These are phyloP conservation scores for Camelina laxa DNA, from an alignment of 345 rosid species.

Conservation along the genomic window DNA sequence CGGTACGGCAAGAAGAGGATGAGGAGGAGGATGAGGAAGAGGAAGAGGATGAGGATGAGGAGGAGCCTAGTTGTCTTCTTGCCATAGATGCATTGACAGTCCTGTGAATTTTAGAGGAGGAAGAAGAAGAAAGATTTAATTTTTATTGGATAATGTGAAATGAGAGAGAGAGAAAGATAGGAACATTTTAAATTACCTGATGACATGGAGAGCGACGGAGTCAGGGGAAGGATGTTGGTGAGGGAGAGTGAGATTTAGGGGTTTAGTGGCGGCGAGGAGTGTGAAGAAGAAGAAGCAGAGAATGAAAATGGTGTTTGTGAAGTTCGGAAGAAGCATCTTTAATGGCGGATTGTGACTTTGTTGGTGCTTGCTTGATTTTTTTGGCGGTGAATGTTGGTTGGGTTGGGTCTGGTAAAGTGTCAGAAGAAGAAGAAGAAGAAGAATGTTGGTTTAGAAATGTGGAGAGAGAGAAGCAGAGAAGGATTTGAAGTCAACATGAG, in stretches of 20 bases:
- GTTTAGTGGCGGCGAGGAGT: slow-evolving; percentile 24
- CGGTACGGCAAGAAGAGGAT: slow-evolving; percentile 56
- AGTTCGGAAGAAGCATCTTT: slow-evolving; percentile 50
- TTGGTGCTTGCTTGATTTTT: background rate
- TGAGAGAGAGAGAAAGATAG: background rate
- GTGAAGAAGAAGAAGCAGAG: slow-evolving; percentile 38
- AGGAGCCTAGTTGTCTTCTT: slow-evolving; percentile 44
- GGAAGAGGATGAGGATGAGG: no score
- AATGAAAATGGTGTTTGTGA: slow-evolving; percentile 47
- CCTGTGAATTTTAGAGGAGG: slow-evolving; percentile 31
- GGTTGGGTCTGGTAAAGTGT: slow-evolving; percentile 6
- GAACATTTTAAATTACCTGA: slow-evolving; percentile 46
- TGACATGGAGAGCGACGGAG: slow-evolving; percentile 55
- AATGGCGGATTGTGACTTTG: slow-evolving; percentile 32
- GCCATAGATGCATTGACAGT: slow-evolving; percentile 46
- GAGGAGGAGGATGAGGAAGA: background rate
- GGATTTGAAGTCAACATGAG: slow-evolving; percentile 26
- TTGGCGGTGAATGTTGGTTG: slow-evolving; percentile 13
- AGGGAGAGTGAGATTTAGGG: slow-evolving; percentile 58
- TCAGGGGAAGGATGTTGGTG: slow-evolving; percentile 76
- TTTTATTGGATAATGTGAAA: slow-evolving; percentile 13
- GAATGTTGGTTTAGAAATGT: slow-evolving; percentile 41
- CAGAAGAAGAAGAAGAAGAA: slow-evolving; percentile 30
- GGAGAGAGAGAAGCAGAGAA: slow-evolving; percentile 28
- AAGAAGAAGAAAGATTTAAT: slow-evolving; percentile 8